These are phyloP conservation scores for Cladophialophora immunda DNA, from an alignment of 2,329 filamentous ascomycete genomes.

Conservation along the genomic window DNA sequence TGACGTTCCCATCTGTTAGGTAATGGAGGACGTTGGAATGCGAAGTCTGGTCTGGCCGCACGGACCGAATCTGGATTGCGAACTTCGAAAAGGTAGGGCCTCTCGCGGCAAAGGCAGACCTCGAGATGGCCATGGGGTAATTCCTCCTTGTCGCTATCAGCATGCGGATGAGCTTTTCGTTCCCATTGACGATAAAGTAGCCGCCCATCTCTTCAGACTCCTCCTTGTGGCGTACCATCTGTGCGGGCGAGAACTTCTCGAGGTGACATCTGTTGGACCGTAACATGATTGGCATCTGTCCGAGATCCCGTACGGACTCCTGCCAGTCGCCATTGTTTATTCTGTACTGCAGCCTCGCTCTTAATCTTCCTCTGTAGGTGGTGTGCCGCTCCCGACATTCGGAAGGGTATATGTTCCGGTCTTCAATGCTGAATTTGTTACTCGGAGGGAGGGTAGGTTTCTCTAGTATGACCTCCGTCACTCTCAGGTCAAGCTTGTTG, in stretches of 20 bases:
- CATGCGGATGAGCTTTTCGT: constrained; percentile 94
- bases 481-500: constrained; percentile 79
- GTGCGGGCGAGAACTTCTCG: constrained; percentile 81
- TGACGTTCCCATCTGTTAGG: constrained; percentile 92
- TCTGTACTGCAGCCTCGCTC: constrained; percentile 81
- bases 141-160: constrained; percentile 90
- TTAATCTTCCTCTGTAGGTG: constrained; percentile 87
- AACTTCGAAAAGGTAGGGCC: constrained; percentile 87
- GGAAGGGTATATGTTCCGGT: constrained; percentile 85
- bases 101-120: constrained; percentile 87
- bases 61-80: constrained; percentile 89
- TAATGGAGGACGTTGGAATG: constrained; percentile 98
- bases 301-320: constrained; percentile 84
- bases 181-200: constrained; percentile 97
- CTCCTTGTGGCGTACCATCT: constrained; percentile 86
- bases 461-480: constrained; percentile 83
- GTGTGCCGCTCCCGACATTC: constrained; percentile 95
- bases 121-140: constrained; percentile 92
- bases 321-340: constrained; percentile 87
- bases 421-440: constrained; percentile 82
- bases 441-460: constrained; percentile 79
- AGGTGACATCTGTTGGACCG: constrained; percentile 93
- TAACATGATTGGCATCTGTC: constrained; percentile 91
- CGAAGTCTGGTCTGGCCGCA: constrained; percentile 96
- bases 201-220: constrained; percentile 96